These are phyloP conservation scores for Cytospora mali DNA, from an alignment of 2,329 filamentous ascomycete species.

Conservation along the genomic window DNA sequence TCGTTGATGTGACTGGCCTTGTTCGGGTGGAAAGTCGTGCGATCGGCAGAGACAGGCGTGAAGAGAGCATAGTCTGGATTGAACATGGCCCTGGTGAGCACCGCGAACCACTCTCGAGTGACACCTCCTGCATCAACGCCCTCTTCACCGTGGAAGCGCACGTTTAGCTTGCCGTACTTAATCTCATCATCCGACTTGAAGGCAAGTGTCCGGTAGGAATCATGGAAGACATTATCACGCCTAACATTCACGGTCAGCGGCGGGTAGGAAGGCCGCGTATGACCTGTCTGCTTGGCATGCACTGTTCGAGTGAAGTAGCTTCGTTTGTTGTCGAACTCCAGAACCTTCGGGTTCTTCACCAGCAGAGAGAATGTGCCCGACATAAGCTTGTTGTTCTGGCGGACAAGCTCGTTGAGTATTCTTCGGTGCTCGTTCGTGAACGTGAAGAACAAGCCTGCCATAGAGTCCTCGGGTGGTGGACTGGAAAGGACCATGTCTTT, in stretches of 20 bases:
- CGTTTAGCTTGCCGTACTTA: conserved; percentile 98
- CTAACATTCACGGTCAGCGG: conserved; percentile 84
- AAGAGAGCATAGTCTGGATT: conserved; percentile 97
- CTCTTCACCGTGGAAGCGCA: conserved; percentile 95
- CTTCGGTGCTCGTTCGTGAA: conserved; percentile 98
- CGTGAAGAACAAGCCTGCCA: conserved; percentile 91
- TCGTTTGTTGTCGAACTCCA: conserved; percentile 99
- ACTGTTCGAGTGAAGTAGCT: conserved; percentile 97
- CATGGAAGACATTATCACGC: conserved; percentile 93
- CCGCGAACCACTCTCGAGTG: conserved; percentile 98
- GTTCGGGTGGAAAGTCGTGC: conserved; percentile 98
- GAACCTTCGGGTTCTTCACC: conserved; percentile 97
- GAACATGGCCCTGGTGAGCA: conserved; percentile 97
- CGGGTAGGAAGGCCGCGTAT: conserved; percentile 69
- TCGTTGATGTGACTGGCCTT: conserved; percentile 91
- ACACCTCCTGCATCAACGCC: conserved; percentile 97
- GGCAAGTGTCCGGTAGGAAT: conserved; percentile 97
- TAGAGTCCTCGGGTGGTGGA: conserved; percentile 75
- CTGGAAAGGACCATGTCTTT: conserved; percentile 76
- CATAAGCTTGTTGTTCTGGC: conserved; percentile 97
- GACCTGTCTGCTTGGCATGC: conserved; percentile 68
- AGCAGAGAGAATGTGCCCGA: conserved; percentile 94
- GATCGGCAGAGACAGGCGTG: conserved; percentile 93
- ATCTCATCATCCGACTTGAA: conserved; percentile 97
- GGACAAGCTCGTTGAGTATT: conserved; percentile 95